Evolutionary conservation across 2,329 filamentous ascomycete species (phyloP), one percentile per base, ranked within the genome.

Genomic region (Fonsecaea nubica): DNA sequence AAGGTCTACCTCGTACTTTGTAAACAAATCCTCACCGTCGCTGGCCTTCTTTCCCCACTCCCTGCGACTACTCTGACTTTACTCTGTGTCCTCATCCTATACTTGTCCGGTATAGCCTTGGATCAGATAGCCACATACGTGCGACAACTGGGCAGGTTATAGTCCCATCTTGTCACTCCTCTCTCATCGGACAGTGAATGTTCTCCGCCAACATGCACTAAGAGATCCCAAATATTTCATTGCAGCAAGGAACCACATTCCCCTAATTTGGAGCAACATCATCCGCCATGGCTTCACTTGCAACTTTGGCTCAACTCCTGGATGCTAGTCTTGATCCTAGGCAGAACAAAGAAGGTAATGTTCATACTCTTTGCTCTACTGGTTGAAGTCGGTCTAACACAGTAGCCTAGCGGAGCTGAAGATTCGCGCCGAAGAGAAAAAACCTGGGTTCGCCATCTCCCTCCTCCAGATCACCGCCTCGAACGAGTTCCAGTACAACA

Each of bases 391-490:
- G 12, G 54, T 21, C 58, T 72, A 36, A 64, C 40, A 52, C 48
- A 12, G 21, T 72, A 13, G 30, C 73, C 12, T 79, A 98, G 93
- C 94, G 77, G 93, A 98, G 83, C 84, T 84, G 74, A 88, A 90
- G 65, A 87, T 98, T 74, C 89, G 91, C 75, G 83, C 87, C 69
- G 90, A 95, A 81, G 90, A 97, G 79, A 83, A 84, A 76, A 93
- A 93, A 78, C 90, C 92, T 8, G 90, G 91, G 75, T 99, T 96
- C 83, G 96, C 94, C 15, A 85, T 98, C 59, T 85, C 86, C 63
- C 88, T 99, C 62, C 90, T 99, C 60, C 93, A 94, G 74, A 96
- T 98, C 76, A 92, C 97, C 74, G 92, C 91, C 70, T 88, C 90
- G 72, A 87, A 89, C 64, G 82, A 86, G 50, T 87, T 90, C 70